Evolutionary conservation across 2,329 filamentous ascomycete genomes (phyloP), one percentile per base, ranked within the genome.

Genomic region (Aspergillus floridensis): DNA sequence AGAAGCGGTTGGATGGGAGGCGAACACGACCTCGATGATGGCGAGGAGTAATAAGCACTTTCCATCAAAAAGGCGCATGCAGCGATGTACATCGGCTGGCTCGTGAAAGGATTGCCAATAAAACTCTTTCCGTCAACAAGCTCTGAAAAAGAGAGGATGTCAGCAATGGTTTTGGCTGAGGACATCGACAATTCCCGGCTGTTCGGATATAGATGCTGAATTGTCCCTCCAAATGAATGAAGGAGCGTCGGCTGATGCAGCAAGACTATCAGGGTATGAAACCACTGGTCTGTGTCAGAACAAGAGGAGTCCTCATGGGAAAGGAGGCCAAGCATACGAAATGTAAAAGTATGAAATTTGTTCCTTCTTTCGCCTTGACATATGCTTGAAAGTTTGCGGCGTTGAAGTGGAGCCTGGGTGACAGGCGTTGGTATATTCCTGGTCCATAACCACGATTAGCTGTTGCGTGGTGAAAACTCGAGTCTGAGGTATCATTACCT

Each of bases 51-150:
- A 62, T 88, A 84, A 3, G 86, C 87, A 4, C 90, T 91, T 71
- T 96, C 92, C 77, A 92, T 91, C 16, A 96, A 78, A 66, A 96
- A 96, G 0, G 92, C 92, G 70, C 91, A 96, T 0, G 91, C 92
- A 0, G 92, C 92, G 61, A 96, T 93, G 67, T 96, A 96, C 69
- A 96, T 96, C 0, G 92, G 92, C 73, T 96, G 92, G 51, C 89
- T 92, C 0, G 91, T 95, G 65, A 96, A 96, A 0, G 92, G 92
- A 60, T 95, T 96, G 1, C 91, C 91, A 35, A 93, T 88, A 58
- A 93, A 91, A 66, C 91, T 93, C 72, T 91, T 92, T 0, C 90
- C 87, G 72, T 96, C 91, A 54, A 95, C 91, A 10, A 96, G 78
- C 70, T 96, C 91, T 0, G 91, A 90, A 73, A 96, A 96, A 1